These are phyloP conservation scores for Pseudogymnoascus sp. DNA, from an alignment of 2,329 filamentous ascomycete genomes.

Conservation along the genomic window DNA sequence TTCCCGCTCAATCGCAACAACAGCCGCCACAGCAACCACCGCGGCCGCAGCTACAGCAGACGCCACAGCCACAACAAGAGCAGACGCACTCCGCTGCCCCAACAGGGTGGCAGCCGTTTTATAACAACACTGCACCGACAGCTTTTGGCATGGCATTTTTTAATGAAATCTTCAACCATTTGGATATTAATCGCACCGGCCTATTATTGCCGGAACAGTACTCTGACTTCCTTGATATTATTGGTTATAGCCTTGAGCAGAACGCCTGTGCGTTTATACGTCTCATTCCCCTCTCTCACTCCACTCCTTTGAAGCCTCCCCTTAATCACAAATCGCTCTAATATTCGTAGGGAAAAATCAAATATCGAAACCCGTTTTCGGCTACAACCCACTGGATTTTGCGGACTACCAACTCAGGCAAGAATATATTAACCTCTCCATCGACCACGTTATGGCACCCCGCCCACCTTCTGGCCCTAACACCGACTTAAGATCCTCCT, in stretches of 20 bases:
- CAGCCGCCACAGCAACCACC: neutral
- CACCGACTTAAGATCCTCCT: neutral
- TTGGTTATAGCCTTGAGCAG: slow-evolving; percentile 16
- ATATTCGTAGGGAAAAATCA: neutral
- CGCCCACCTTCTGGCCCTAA: neutral
- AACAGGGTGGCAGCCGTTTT: slow-evolving; percentile 27
- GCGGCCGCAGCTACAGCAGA: neutral
- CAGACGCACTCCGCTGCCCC: neutral
- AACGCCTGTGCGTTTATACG: slow-evolving; percentile 20
- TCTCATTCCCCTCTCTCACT: neutral
- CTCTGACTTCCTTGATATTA: slow-evolving; percentile 20
- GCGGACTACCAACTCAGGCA: slow-evolving; percentile 14
- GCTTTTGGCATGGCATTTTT: slow-evolving; percentile 17
- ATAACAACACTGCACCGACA: slow-evolving; percentile 15
- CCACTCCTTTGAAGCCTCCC: neutral
- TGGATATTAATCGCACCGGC: slow-evolving; percentile 21
- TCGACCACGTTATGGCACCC: slow-evolving; percentile 11
- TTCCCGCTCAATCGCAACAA: neutral
- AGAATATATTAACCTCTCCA: slow-evolving; percentile 14
- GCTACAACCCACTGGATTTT: slow-evolving; percentile 12
- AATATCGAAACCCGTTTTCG: neutral
- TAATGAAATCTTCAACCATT: slow-evolving; percentile 18
- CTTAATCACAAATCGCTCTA: neutral
- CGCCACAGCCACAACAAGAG: neutral
- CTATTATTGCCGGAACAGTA: slow-evolving; percentile 21